A percentile compares a stretch with the other conserved stretches of the same genome.
These are phyloP conservation scores for Arachnopeziza araneosa DNA, from an alignment of 2,329 filamentous ascomycete species.

Conservation along the genomic window DNA sequence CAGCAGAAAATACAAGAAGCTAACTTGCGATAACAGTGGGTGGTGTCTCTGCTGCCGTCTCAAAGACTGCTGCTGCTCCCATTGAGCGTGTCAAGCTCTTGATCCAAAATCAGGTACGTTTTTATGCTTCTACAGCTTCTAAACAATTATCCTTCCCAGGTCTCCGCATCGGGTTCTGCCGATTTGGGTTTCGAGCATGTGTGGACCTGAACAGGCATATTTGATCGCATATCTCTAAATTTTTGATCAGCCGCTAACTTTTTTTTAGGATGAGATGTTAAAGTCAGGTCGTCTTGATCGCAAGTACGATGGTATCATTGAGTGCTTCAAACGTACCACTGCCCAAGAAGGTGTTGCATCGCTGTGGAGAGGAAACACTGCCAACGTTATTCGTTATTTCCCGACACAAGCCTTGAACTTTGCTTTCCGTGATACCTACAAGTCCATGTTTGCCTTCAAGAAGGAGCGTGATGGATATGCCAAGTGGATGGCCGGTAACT, in stretches of 20 bases:
- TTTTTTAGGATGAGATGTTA: conserved; percentile 93
- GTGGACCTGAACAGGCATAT: not conserved
- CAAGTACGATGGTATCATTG: conserved; percentile 88
- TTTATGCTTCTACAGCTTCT: not conserved
- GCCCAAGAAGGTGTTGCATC: conserved; percentile 89
- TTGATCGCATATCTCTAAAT: not conserved
- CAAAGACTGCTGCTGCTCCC: conserved; percentile 98
- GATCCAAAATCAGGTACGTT: conserved; percentile 98
- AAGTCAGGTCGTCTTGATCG: conserved; percentile 97
- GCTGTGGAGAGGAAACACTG: conserved; percentile 99
- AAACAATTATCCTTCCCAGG: conserved; percentile 6
- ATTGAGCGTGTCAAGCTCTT: conserved; percentile 99
- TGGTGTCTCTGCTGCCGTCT: conserved; percentile 99
- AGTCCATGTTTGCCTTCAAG: conserved; percentile 99
- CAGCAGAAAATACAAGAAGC: conserved; percentile 5
- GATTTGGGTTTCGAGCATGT: not conserved
- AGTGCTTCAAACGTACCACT: conserved; percentile 93
- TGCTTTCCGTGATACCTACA: conserved; percentile 99
- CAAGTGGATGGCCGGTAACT: conserved; percentile 99
- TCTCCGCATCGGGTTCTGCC: conserved; percentile 17
- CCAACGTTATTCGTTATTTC: conserved; percentile 99
- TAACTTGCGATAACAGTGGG: conserved; percentile 64
- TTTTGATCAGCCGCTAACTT: not conserved
- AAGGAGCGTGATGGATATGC: conserved; percentile 98
- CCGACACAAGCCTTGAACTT: conserved; percentile 99